phyloP scores from a whole-genome alignment of 306 rosid genomes.

The Fragaria nilgerrensis region DNA sequence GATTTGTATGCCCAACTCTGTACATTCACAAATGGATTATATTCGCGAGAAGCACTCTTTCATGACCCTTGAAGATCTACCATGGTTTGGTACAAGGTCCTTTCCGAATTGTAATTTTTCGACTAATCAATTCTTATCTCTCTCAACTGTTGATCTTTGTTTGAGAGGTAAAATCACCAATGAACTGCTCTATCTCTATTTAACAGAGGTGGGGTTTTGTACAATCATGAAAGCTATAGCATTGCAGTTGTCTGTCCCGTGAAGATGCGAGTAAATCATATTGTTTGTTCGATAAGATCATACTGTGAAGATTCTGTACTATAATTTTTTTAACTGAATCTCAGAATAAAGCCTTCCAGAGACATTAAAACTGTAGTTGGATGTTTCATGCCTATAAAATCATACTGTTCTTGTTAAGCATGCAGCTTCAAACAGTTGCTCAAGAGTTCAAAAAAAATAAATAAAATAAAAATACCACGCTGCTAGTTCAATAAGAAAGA shows the following conservation, averaged over 20 bases:
- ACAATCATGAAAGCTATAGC: slow-evolving; percentile 21
- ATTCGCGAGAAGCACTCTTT: not conserved
- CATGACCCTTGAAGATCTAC: not conserved
- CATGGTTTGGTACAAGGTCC: slow-evolving; percentile 27
- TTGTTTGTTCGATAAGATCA: too few species aligned
- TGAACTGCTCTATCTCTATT: not conserved
- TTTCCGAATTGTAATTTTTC: not conserved
- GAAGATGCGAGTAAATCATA: not conserved
- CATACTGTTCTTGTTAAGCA: not conserved
- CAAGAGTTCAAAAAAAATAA: not conserved
- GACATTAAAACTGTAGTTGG: too few species aligned
- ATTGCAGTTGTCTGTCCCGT: not conserved
- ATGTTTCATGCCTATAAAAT: not conserved
- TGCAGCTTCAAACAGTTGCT: not conserved
- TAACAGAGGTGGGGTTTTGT: slow-evolving; percentile 24
- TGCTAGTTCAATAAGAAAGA: not conserved
- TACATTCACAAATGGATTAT: too few species aligned
- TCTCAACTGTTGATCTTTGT: not conserved
- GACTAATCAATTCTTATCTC: not conserved
- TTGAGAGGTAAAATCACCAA: not conserved
- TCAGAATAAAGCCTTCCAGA: too few species aligned
- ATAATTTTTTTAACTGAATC: too few species aligned
- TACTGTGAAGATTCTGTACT: too few species aligned
- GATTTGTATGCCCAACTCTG: too few species aligned
- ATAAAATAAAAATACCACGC: too few species aligned